These are phyloP conservation scores for Irpex lacteus DNA, from an alignment of 1,284 basidiomycete species.

Conservation along the genomic window DNA sequence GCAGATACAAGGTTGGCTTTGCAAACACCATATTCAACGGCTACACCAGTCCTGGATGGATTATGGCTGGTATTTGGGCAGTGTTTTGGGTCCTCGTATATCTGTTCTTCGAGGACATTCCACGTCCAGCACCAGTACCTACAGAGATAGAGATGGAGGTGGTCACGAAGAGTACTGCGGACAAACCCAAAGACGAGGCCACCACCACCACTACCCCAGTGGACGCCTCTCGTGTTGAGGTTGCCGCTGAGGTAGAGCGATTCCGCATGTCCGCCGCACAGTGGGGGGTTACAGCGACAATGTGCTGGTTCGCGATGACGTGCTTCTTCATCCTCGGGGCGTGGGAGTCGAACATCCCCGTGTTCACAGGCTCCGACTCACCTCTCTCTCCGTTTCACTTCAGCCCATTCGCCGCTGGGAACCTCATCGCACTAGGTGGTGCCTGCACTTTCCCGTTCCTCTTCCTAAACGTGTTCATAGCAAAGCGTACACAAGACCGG, in stretches of 20 bases:
- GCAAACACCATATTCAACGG: slow-evolving; percentile 49
- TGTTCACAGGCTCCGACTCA: slow-evolving; percentile 60
- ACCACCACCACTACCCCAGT: slow-evolving; percentile 2
- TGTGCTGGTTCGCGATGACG: slow-evolving; percentile 74
- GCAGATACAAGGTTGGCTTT: slow-evolving; percentile 30
- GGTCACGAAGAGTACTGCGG: slow-evolving; percentile 12
- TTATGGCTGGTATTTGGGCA: slow-evolving; percentile 55
- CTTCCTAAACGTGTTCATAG: slow-evolving; percentile 55
- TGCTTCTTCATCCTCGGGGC: slow-evolving; percentile 72
- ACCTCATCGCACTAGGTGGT: slow-evolving; percentile 71
- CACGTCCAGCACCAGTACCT: slow-evolving; percentile 6
- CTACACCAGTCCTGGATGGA: slow-evolving; percentile 65
- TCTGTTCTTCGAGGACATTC: slow-evolving; percentile 53
- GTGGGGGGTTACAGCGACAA: slow-evolving; percentile 55
- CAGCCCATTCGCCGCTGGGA: slow-evolving; percentile 56
- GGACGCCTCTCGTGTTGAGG: neutral
- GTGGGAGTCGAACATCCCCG: slow-evolving; percentile 72
- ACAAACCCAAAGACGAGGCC: neutral
- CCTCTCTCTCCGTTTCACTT: slow-evolving; percentile 57
- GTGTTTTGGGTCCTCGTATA: slow-evolving; percentile 47
- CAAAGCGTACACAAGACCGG: slow-evolving; percentile 56
- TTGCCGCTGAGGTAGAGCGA: neutral
- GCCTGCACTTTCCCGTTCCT: slow-evolving; percentile 65
- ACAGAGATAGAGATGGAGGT: neutral
- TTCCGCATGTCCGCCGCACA: slow-evolving; percentile 22